Percentiles rank a stretch among this genome's conserved stretches.
These are phyloP conservation scores for Plasmodium chabaudi DNA, from an alignment of 169 alveolate genomes.

Conservation along the genomic window DNA sequence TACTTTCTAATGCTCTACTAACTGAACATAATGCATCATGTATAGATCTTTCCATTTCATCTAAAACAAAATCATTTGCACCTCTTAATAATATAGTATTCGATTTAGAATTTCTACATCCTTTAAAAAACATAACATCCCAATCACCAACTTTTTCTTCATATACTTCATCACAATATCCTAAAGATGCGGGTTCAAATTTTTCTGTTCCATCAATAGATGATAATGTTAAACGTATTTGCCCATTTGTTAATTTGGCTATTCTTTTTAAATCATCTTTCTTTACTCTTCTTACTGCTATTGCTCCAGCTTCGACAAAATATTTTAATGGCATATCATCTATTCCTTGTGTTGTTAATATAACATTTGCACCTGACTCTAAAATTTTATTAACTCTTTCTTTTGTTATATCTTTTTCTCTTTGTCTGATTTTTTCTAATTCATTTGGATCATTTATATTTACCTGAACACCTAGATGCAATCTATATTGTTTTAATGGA, in stretches of 20 bases:
- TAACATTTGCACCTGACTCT: conserved; percentile 99
- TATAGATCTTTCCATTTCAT: conserved; percentile 97
- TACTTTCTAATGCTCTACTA: conserved; percentile 93
- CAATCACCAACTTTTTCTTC: conserved; percentile 98
- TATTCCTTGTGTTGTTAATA: conserved; percentile 97
- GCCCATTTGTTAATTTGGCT: conserved; percentile 95
- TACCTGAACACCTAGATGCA: conserved; percentile 96
- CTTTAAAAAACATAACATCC: conserved; percentile 97
- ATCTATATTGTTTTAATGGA: conserved; percentile 96
- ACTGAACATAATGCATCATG: conserved; percentile 99
- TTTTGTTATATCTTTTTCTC: conserved; percentile 98
- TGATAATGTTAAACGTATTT: conserved; percentile 92
- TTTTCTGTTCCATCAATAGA: conserved; percentile 97
- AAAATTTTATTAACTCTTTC: conserved; percentile 95
- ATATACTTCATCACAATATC: conserved; percentile 92
- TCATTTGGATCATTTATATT: conserved; percentile 97
- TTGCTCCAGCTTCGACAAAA: conserved; percentile 97
- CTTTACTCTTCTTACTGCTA: conserved; percentile 98
- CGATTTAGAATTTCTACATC: conserved; percentile 89
- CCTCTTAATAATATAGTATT: conserved; percentile 96
- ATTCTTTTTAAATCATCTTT: conserved; percentile 96
- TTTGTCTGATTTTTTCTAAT: conserved; percentile 91
- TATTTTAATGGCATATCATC: conserved; percentile 99
- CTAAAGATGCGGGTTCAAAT: conserved; percentile 93
- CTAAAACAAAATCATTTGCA: conserved; percentile 98